Conservation (phyloP, 2,329 filamentous ascomycete genomes). For the Thermothelomyces thermophilus region DNA sequence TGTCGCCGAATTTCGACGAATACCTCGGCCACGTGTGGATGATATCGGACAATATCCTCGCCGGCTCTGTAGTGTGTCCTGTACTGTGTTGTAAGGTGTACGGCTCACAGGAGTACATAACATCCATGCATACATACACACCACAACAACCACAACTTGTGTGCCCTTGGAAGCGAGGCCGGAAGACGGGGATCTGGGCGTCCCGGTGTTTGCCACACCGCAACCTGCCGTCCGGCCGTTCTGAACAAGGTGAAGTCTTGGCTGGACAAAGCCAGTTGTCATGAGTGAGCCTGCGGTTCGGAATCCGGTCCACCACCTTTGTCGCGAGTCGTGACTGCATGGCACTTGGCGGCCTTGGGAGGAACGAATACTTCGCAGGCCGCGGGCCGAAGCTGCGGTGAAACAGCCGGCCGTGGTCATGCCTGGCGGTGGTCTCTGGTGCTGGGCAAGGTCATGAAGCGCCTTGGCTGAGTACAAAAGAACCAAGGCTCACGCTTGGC, state of each 20-base stretch:
- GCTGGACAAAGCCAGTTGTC: neutral
- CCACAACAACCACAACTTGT: too few species aligned
- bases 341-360: too few species aligned
- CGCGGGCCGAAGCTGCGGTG: slow-evolving; percentile 13
- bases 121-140: too few species aligned
- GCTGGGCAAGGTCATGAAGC: neutral
- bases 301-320: neutral
- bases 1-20: slow-evolving; percentile 12
- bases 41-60: too few species aligned
- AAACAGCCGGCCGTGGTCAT: slow-evolving; percentile 14
- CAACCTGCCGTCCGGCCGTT: neutral
- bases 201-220: too few species aligned
- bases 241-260: neutral
- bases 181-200: too few species aligned
- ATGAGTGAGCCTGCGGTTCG: neutral
- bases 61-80: too few species aligned
- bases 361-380: too few species aligned
- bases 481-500: neutral
- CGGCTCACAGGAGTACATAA: too few species aligned
- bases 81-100: too few species aligned
- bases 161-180: too few species aligned
- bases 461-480: neutral
- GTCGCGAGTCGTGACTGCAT: too few species aligned
- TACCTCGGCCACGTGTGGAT: slow-evolving; percentile 15
- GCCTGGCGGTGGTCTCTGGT: neutral